These are phyloP conservation scores for Diaporthe aspalathi DNA, from an alignment of 2,329 filamentous ascomycete species.

Conservation along the genomic window DNA sequence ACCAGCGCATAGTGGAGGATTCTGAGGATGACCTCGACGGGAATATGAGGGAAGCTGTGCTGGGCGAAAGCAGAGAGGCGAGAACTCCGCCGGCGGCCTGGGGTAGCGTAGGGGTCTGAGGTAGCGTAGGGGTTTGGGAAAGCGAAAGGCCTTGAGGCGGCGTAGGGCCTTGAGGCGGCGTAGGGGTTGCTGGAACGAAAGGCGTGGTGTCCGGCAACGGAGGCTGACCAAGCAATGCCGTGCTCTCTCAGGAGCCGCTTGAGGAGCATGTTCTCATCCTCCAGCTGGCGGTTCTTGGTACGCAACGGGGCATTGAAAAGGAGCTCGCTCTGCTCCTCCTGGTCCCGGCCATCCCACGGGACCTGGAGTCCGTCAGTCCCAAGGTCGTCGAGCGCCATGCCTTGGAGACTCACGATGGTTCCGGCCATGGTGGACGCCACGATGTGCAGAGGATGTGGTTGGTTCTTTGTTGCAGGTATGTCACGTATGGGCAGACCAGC, in stretches of 20 bases:
- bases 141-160: slow-evolving; percentile 47
- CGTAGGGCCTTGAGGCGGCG: slow-evolving; percentile 41
- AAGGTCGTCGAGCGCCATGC: slow-evolving; percentile 45
- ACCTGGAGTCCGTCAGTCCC: slow-evolving; percentile 36
- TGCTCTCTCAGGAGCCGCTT: slow-evolving; percentile 65
- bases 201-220: slow-evolving; percentile 47
- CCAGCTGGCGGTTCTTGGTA: slow-evolving; percentile 56
- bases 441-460: neutral
- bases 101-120: slow-evolving; percentile 42
- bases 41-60: slow-evolving; percentile 55
- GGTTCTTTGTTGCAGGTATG: neutral
- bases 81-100: slow-evolving; percentile 44
- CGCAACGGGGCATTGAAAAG: slow-evolving; percentile 63
- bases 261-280: slow-evolving; percentile 61
- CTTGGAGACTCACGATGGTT: slow-evolving; percentile 25
- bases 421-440: slow-evolving; percentile 6
- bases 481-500: neutral
- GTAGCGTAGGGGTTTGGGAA: slow-evolving; percentile 45
- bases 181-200: slow-evolving; percentile 49
- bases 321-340: slow-evolving; percentile 61
- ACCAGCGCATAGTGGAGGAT: slow-evolving; percentile 65
- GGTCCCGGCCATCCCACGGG: slow-evolving; percentile 65
- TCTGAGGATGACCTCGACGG: slow-evolving; percentile 63
- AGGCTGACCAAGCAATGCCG: slow-evolving; percentile 62
- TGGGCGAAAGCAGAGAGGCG: slow-evolving; percentile 44